These are phyloP conservation scores for Raffaelea deltoideospora DNA, from an alignment of 2,329 filamentous ascomycete species.

Conservation along the genomic window DNA sequence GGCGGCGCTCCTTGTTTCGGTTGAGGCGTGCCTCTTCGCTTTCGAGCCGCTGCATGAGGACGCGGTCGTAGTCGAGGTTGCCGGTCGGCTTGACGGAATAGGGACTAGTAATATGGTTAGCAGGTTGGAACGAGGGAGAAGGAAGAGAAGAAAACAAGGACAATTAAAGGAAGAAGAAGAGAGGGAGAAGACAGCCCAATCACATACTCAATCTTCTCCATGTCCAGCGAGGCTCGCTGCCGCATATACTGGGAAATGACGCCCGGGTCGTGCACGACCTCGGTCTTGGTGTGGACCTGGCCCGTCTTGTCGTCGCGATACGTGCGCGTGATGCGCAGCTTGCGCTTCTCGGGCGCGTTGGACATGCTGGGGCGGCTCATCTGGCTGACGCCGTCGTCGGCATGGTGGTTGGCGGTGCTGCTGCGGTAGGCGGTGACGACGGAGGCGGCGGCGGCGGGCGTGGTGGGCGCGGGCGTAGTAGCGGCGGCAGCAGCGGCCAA, in stretches of 20 bases:
- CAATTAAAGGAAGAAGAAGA: background rate
- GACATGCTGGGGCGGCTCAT: conserved; percentile 52
- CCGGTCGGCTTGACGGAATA: conserved; percentile 49
- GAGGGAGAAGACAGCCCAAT: background rate
- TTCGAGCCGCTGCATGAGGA: conserved; percentile 35
- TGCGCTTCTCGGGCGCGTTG: conserved; percentile 53
- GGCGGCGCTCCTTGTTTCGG: conserved; percentile 79
- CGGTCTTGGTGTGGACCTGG: conserved; percentile 43
- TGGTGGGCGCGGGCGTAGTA: background rate
- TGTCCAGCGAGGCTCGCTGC: conserved; percentile 54
- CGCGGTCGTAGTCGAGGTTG: conserved; percentile 49
- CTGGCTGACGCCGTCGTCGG: conserved; percentile 69
- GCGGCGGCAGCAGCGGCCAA: background rate
- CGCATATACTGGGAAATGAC: conserved; percentile 85
- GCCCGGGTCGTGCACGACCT: conserved; percentile 63
- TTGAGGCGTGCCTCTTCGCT: conserved; percentile 71
- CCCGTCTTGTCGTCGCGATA: conserved; percentile 38
- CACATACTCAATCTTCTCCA: conserved; percentile 54
- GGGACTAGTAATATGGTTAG: conserved; percentile 25
- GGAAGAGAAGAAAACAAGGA: too few species aligned
- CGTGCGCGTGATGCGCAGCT: conserved; percentile 57
- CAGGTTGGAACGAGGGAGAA: too few species aligned
- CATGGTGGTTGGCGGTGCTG: conserved; percentile 13
- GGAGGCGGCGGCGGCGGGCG: too few species aligned
- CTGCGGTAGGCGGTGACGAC: too few species aligned